A percentile compares a stretch with the other conserved stretches of the same genome.
These are phyloP conservation scores for Bassia scoparia DNA, from an alignment of 148 eudicot genomes.

Conservation along the genomic window DNA sequence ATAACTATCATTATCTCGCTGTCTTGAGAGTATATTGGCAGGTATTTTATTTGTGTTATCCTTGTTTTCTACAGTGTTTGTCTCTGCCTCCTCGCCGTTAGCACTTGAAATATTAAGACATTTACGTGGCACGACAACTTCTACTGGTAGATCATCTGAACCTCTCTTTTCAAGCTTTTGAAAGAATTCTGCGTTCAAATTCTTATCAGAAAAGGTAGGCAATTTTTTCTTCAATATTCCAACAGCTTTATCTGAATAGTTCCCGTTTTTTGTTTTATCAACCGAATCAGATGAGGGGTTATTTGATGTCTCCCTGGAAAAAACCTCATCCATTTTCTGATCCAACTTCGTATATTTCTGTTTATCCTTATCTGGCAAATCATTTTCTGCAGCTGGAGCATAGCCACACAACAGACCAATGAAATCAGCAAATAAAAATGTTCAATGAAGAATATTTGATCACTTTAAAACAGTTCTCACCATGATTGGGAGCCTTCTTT, in stretches of 20 bases:
- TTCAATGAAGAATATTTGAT: slow-evolving; percentile 13
- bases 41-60: slow-evolving; percentile 37
- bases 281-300: slow-evolving; percentile 40
- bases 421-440: slow-evolving; percentile 10
- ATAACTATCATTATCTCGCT: slow-evolving; percentile 43
- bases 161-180: slow-evolving; percentile 79
- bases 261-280: slow-evolving; percentile 46
- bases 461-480: slow-evolving; percentile 29
- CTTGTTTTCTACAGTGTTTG: slow-evolving; percentile 34
- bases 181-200: slow-evolving; percentile 88
- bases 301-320: slow-evolving; percentile 43
- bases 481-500: slow-evolving; percentile 44
- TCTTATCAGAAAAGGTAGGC: slow-evolving; percentile 73
- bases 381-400: slow-evolving; percentile 51
- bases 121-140: slow-evolving; percentile 83
- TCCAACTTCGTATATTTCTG: slow-evolving; percentile 30
- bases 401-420: slow-evolving; percentile 9
- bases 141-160: slow-evolving; percentile 69
- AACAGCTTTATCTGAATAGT: slow-evolving; percentile 64
- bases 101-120: slow-evolving; percentile 45
- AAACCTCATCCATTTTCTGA: slow-evolving; percentile 38
- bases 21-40: slow-evolving; percentile 29
- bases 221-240: slow-evolving; percentile 77
- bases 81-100: slow-evolving; percentile 41
- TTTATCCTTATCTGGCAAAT: slow-evolving; percentile 36